Evolutionary conservation across 306 rosid species (phyloP), one percentile per base, ranked within the genome.

Genomic region (Vicia villosa): DNA sequence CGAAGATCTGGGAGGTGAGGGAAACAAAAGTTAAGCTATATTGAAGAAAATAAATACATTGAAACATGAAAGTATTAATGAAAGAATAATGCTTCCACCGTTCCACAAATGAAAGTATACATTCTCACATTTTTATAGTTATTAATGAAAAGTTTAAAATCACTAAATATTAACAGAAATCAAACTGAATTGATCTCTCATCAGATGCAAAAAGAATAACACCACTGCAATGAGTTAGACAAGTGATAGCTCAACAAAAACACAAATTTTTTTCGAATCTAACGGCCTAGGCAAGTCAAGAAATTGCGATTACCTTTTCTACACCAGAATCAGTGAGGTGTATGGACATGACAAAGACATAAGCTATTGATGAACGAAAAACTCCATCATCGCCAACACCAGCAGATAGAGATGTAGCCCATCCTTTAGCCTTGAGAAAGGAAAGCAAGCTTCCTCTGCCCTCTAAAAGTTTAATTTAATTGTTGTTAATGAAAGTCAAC

Each of bases 301-400:
- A 66, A 50, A 68, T 49, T 38, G 66, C 63, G 14, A 42, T 59
- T 85, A 94, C 99, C 96, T 91, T 91, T 58, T 87, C 89, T 75
- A 87, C 49, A 66, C 99, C 99, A 80, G 88, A 90, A 87, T 94
- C 97, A 12, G 99, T 94, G 74, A 94, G 95, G 79, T 83, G 78
- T 61, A 88, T 84, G 69, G 97, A 89, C 92, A 91, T 85, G 70
- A 74, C 78, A 70, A 94, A 94, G 76, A 90, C 50, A 73, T 90
- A 94, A 57, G 92, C 86, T 68, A 90, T 73, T 54, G 96, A 78
- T 34, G 97, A 94, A 49, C 87, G 80, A 76, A 63, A 82, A 85
- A 87, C 54, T 67, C 95, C 99, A 4, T 85, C 97, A n/a, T 94
- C 96, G 72, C 85, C 89, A 84, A 94, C 97, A 65, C 97, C 95